Evolutionary conservation across 2,329 filamentous ascomycete genomes (phyloP), one percentile per base, ranked within the genome.

Genomic region (Fusarium nygamai): DNA sequence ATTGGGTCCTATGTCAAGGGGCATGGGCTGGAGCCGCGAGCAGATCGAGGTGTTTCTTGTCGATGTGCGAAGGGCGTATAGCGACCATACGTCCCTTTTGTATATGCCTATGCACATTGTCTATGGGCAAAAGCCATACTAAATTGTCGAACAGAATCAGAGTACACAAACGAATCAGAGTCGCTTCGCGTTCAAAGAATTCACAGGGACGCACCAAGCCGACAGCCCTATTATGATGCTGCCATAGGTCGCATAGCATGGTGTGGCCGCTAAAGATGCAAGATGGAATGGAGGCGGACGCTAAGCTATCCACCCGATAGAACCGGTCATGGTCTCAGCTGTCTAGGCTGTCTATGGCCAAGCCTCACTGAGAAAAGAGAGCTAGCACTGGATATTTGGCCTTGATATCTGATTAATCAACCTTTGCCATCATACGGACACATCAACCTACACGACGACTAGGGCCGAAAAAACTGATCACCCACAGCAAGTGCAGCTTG

Each of bases 101-200:
- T 89, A 88, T 71, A 90, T 90, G 88, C 88, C 87, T 14, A 82
- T 89, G 72, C 85, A 88, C 76, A 83, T 89, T 59, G 82, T 89
- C 19, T 89, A 87, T 73, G 88, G 84, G 22, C 88, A 90, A 78
- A 89, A 86, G 78, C 86, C 88, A 39, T 57, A 69, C 41, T 74
- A 68, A 57, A 53, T 46, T 54, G 31, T 36, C 48, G 29, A 36
- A 29, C n/a, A 36, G 43, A 27, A 69, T 76, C 46, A 14, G 27
- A 38, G 43, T 29, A 53, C 24, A 51, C 29, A 51, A 33, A 41
- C 17, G 44, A 38, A 53, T 50, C 27, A 29, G 34, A 39, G 50
- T 39, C 20, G 16, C 20, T 44, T 38, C 29, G 19, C 29, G 29
- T 51, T 29, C 46, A 59, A 59, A 27, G 27, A 60, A 20, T 24